A percentile compares a stretch with the other conserved stretches of the same genome.
phyloP scores from a whole-genome alignment of 2,329 filamentous ascomycete species.

The Microdochium bolleyi region DNA sequence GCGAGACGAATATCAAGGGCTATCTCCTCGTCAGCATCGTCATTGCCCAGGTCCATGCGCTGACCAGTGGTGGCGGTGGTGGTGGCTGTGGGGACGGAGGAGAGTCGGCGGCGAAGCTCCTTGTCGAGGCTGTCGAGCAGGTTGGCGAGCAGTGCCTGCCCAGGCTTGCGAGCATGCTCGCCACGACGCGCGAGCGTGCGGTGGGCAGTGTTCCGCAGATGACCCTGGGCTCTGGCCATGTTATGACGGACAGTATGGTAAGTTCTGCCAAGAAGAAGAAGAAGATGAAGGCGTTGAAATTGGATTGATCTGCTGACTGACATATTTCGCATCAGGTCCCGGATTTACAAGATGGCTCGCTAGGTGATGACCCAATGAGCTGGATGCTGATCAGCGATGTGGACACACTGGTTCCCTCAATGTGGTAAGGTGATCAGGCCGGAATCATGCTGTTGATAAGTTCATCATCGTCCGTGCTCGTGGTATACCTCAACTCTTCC shows the following conservation, averaged over 20 bases:
- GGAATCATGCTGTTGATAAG: too few species aligned
- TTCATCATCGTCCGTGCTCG: too few species aligned
- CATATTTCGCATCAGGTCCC: not conserved
- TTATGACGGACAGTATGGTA: too few species aligned
- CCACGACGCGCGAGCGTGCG: too few species aligned
- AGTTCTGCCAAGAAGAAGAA: too few species aligned
- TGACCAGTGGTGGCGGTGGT: not conserved
- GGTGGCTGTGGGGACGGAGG: not conserved
- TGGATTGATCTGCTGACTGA: not conserved
- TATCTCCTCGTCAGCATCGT: conserved; percentile 26
- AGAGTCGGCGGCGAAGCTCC: not conserved
- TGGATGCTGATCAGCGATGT: not conserved
- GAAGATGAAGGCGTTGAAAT: too few species aligned
- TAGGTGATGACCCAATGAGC: not conserved
- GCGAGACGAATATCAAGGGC: conserved; percentile 48
- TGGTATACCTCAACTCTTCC: too few species aligned
- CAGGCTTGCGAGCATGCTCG: too few species aligned
- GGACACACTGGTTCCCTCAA: not conserved
- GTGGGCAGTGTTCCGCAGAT: too few species aligned
- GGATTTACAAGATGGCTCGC: not conserved
- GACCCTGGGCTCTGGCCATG: too few species aligned
- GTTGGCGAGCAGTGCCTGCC: too few species aligned
- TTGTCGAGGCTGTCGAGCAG: not conserved
- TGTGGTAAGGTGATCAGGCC: too few species aligned
- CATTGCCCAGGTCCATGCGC: not conserved